Evolutionary conservation across 2,329 filamentous ascomycete genomes (phyloP), one percentile per base, ranked within the genome.

Genomic region (Penicillium sp.): DNA sequence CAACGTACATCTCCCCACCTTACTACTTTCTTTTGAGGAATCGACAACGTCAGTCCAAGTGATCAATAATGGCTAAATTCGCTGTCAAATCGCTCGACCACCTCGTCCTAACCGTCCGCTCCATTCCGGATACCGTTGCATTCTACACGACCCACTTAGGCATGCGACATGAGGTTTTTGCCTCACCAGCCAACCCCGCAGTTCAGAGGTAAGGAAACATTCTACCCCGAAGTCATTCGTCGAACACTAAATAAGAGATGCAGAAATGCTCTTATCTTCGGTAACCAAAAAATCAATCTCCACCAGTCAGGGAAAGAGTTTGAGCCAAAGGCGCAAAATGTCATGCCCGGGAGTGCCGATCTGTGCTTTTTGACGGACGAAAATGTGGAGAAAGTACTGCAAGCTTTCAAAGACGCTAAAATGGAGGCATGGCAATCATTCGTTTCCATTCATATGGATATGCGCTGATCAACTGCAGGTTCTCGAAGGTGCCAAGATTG

Each of bases 261-360:
- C 65, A 79, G 84, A 13, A 78, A 83, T 56, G 83, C 84, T 0
- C 75, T 87, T 16, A 71, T 77, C 4, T 87, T 87, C 62, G 85
- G 84, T 33, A 65, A 61, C 1, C 83, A 85, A 59, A 87, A 87
- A 70, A 83, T 87, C 56, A 87, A 87, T 58, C 77, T 88, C 2
- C 85, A 87, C 64, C 76, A 84, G 60, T 72, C 74, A 11, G 84
- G 84, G 7, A 78, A 77, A 14, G 84, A 87, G 57, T 87, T 86
- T 61, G 82, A 85, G 57, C 84, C 85, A 3, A 86, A 86, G 65
- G 85, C 84, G 0, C 66, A 67, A 3, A 76, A 71, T 11, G 83
- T 83, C 0, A 74, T 81, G 52, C 81, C 82, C 0, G 85, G 85
- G 0, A 84, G 81, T 11, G 84, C 80, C 11, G 85, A 87, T 66